Conservation (phyloP, 208 protist species). For the Polymyxa betae region DNA sequence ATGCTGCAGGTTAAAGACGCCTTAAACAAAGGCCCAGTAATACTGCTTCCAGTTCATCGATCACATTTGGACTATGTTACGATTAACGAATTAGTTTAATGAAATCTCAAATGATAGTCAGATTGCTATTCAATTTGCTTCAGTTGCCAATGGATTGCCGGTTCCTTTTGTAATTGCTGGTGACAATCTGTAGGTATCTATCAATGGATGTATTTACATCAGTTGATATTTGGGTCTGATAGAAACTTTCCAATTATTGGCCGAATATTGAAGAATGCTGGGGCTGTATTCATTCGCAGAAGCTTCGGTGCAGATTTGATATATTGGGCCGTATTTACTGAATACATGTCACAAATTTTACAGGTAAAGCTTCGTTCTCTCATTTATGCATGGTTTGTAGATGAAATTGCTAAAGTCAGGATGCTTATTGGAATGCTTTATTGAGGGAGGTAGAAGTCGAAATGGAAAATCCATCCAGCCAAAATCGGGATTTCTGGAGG, state of each 20-base stretch:
- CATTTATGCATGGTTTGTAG: not conserved
- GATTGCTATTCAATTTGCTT: constrained; percentile 35
- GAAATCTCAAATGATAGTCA: not conserved
- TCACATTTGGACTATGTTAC: constrained; percentile 28
- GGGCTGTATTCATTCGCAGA: constrained; percentile 33
- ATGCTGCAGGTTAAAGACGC: not conserved
- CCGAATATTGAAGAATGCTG: constrained; percentile 35
- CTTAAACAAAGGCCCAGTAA: not conserved
- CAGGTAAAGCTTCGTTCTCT: not conserved
- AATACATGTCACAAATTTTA: constrained; percentile 15
- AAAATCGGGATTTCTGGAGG: constrained; percentile 39
- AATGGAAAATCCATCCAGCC: constrained; percentile 22
- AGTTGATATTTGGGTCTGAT: not conserved
- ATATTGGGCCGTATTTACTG: constrained; percentile 37
- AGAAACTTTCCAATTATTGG: constrained; percentile 48
- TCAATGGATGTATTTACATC: not conserved
- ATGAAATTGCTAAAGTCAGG: not conserved
- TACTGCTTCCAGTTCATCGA: constrained; percentile 17
- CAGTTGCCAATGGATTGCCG: not conserved
- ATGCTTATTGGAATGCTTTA: constrained; percentile 45
- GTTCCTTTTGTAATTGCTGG: constrained; percentile 50
- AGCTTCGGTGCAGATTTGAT: constrained; percentile 20
- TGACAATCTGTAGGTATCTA: not conserved
- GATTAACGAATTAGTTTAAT: not conserved
- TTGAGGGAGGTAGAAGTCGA: constrained; percentile 10